These are phyloP conservation scores for Penstemon newberryi DNA, from an alignment of 257 asterid genomes.

Conservation along the genomic window DNA sequence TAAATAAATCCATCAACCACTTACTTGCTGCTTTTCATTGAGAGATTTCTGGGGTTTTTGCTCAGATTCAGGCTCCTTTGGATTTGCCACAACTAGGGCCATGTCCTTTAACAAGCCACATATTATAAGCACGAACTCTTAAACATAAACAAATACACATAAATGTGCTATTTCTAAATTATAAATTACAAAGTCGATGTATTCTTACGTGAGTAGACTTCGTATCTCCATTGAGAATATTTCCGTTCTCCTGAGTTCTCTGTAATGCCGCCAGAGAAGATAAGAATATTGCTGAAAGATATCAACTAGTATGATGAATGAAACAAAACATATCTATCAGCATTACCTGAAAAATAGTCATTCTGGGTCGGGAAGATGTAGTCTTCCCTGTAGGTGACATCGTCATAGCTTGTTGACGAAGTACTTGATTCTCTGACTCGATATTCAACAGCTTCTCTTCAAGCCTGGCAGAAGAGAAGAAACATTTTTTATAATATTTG, in stretches of 20 bases:
- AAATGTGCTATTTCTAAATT: slow-evolving; percentile 1
- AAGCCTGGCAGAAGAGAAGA: slow-evolving; percentile 55
- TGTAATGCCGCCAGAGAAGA: slow-evolving; percentile 33
- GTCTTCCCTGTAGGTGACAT: slow-evolving; percentile 96
- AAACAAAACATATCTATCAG: slow-evolving; percentile 11
- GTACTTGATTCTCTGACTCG: slow-evolving; percentile 97
- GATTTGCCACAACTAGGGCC: slow-evolving; percentile 50
- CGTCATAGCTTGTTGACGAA: slow-evolving; percentile 94
- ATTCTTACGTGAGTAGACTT: slow-evolving; percentile 45
- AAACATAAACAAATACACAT: slow-evolving; percentile 18
- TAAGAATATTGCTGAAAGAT: slow-evolving; percentile 25
- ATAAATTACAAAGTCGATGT: slow-evolving; percentile 8
- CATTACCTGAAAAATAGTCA: slow-evolving; percentile 69
- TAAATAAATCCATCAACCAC: slow-evolving; percentile 29
- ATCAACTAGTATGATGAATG: slow-evolving; percentile 26
- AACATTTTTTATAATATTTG: slow-evolving; percentile 22
- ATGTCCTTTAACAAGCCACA: slow-evolving; percentile 46
- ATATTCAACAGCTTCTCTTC: slow-evolving; percentile 92
- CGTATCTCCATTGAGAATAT: slow-evolving; percentile 55
- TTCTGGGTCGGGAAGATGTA: slow-evolving; percentile 73
- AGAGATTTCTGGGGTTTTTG: slow-evolving; percentile 77
- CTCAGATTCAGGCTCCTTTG: slow-evolving; percentile 62
- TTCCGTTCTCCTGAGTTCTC: slow-evolving; percentile 75
- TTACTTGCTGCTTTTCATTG: slow-evolving; percentile 72
- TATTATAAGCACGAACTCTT: slow-evolving; percentile 15